These are phyloP conservation scores for Gymnopilus junonius DNA, from an alignment of 768 basidiomycete species.

Conservation along the genomic window DNA sequence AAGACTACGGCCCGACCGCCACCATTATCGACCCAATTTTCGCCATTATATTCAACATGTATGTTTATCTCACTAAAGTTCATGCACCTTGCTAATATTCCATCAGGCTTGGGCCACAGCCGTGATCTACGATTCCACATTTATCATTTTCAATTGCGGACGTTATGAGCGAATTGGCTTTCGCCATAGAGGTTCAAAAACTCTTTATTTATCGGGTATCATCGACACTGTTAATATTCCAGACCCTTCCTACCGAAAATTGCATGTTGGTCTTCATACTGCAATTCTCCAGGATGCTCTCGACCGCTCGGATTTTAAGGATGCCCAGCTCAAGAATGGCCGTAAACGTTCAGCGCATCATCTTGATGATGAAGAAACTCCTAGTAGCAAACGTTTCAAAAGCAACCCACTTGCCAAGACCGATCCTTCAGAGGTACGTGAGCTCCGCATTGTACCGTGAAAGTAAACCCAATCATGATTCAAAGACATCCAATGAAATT, in stretches of 20 bases:
- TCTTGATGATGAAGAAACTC: background rate
- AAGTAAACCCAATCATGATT: background rate
- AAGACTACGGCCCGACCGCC: background rate
- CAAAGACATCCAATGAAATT: background rate
- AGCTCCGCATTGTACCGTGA: background rate
- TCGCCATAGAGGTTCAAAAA: slow-evolving; percentile 10
- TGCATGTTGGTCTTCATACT: slow-evolving; percentile 14
- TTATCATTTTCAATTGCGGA: slow-evolving; percentile 8
- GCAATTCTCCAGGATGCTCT: slow-evolving; percentile 13
- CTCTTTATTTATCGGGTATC: slow-evolving; percentile 7
- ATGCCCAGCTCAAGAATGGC: background rate
- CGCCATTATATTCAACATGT: slow-evolving; percentile 2
- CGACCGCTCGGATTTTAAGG: background rate
- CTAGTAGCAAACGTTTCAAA: background rate
- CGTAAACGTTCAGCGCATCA: background rate
- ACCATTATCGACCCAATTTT: background rate
- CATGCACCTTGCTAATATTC: background rate
- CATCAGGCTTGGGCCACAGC: slow-evolving; percentile 5
- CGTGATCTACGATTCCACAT: slow-evolving; percentile 2
- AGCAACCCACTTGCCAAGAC: background rate
- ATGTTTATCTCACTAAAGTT: background rate
- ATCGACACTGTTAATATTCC: slow-evolving; percentile 10
- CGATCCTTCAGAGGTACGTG: background rate
- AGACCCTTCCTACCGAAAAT: slow-evolving; percentile 13
- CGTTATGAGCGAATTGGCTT: slow-evolving; percentile 12